phyloP scores from a whole-genome alignment of 805 yeast genomes.

The Kuraishia ogatae region DNA sequence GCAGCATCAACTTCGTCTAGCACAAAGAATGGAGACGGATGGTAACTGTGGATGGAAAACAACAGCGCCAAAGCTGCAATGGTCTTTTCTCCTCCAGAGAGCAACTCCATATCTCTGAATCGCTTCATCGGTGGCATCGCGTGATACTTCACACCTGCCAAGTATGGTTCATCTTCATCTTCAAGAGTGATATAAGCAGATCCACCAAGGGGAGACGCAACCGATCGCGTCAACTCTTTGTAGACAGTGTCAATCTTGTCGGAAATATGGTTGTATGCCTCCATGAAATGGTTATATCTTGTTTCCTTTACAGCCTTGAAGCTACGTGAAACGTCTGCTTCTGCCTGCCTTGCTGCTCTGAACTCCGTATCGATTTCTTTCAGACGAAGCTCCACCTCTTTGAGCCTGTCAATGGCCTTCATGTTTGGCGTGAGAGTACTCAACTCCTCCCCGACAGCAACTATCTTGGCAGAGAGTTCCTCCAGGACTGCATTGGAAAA shows the following conservation, averaged over 20 bases:
- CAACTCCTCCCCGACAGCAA: slow-evolving; percentile 25
- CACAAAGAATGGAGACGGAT: slow-evolving; percentile 93
- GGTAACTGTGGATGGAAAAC: slow-evolving; percentile 84
- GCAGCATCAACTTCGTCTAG: slow-evolving; percentile 99
- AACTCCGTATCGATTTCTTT: slow-evolving; percentile 59
- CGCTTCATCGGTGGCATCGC: slow-evolving; percentile 96
- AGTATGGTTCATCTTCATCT: slow-evolving; percentile 84
- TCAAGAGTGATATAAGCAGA: slow-evolving; percentile 85
- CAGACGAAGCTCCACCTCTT: slow-evolving; percentile 55
- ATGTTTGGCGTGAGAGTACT: slow-evolving; percentile 65
- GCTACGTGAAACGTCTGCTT: slow-evolving; percentile 40
- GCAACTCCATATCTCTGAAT: slow-evolving; percentile 82
- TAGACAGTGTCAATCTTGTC: slow-evolving; percentile 66
- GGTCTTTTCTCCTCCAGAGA: slow-evolving; percentile 96
- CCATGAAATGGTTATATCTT: slow-evolving; percentile 57
- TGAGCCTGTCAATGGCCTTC: slow-evolving; percentile 69
- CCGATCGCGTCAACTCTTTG: slow-evolving; percentile 73
- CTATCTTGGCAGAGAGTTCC: slow-evolving; percentile 29
- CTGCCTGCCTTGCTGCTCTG: slow-evolving; percentile 49
- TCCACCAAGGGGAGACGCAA: slow-evolving; percentile 76
- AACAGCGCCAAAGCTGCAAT: slow-evolving; percentile 91
- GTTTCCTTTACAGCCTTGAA: slow-evolving; percentile 52
- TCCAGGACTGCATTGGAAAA: slow-evolving; percentile 17
- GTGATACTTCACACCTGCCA: slow-evolving; percentile 76
- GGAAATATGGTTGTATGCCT: slow-evolving; percentile 72